These are phyloP conservation scores for Lactifluus subvellereus DNA, from an alignment of 768 basidiomycete genomes.

Conservation along the genomic window DNA sequence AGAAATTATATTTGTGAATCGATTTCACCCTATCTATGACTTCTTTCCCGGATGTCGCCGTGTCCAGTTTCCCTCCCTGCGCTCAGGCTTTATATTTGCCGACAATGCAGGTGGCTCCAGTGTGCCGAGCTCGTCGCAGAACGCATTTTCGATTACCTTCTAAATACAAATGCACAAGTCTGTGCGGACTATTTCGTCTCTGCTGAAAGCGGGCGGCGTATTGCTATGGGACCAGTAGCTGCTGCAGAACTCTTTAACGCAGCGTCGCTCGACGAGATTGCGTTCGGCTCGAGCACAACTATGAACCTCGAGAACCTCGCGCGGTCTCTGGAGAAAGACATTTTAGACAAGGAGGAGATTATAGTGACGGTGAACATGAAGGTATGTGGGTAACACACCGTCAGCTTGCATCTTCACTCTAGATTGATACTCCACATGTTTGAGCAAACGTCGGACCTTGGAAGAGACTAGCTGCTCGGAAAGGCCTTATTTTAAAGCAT, in stretches of 20 bases:
- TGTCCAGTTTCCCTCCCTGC: constrained; percentile 56
- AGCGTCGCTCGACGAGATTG: constrained; percentile 53
- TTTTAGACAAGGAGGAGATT: constrained; percentile 62
- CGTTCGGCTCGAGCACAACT: constrained; percentile 62
- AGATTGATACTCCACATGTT: background rate
- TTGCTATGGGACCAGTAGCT: constrained; percentile 44
- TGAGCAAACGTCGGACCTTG: constrained; percentile 71
- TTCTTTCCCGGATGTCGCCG: constrained; percentile 41
- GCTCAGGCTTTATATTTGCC: constrained; percentile 56
- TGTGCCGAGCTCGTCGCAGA: constrained; percentile 50
- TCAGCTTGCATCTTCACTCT: background rate
- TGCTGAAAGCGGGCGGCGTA: constrained; percentile 45
- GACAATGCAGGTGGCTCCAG: constrained; percentile 80
- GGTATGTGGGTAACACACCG: constrained; percentile 35
- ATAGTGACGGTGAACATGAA: constrained; percentile 79
- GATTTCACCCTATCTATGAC: background rate
- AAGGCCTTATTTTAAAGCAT: constrained; percentile 47
- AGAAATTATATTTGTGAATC: no score
- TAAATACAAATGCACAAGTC: constrained; percentile 68
- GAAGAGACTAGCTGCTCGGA: constrained; percentile 63
- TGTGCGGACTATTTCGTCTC: constrained; percentile 65
- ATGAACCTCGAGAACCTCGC: constrained; percentile 66
- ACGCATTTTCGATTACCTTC: constrained; percentile 59
- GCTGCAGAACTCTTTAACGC: constrained; percentile 63
- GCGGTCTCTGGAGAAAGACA: constrained; percentile 48